These are phyloP conservation scores for Myrica gale DNA, from an alignment of 306 rosid species.

Conservation along the genomic window DNA sequence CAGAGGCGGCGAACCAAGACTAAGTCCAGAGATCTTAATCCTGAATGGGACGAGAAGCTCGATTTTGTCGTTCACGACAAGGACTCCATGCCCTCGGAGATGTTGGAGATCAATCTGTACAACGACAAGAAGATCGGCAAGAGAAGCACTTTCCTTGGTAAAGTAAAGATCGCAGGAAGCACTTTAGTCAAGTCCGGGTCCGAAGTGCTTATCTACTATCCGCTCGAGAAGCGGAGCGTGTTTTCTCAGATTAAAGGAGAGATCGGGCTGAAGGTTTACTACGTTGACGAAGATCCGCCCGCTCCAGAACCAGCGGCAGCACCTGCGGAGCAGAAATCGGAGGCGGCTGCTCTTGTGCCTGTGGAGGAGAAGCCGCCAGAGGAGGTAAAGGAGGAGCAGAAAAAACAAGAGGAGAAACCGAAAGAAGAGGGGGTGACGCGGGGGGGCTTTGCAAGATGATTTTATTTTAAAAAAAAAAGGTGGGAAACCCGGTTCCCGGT, in stretches of 20 bases:
- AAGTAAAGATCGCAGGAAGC: slow-evolving; percentile 64
- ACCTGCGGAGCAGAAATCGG: slow-evolving; percentile 25
- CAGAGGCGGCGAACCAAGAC: slow-evolving; percentile 81
- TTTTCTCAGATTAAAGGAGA: slow-evolving; percentile 91
- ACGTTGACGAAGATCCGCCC: slow-evolving; percentile 60
- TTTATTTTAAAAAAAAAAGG: too few species aligned
- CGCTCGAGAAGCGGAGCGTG: slow-evolving; percentile 84
- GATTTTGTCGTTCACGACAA: slow-evolving; percentile 63
- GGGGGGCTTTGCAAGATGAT: too few species aligned
- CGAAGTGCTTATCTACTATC: slow-evolving; percentile 57
- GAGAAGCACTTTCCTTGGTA: slow-evolving; percentile 74
- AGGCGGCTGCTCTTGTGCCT: slow-evolving; percentile 1
- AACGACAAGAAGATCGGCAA: slow-evolving; percentile 73
- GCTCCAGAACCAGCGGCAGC: slow-evolving; percentile 17
- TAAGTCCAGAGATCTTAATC: slow-evolving; percentile 71
- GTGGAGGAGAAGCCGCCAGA: slow-evolving; percentile 23
- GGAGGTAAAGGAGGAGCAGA: slow-evolving; percentile 33
- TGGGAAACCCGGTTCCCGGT: too few species aligned
- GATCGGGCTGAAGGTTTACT: slow-evolving; percentile 59
- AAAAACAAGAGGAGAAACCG: slow-evolving; percentile 22
- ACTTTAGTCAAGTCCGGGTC: slow-evolving; percentile 45
- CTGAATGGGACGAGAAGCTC: slow-evolving; percentile 82
- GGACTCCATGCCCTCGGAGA: slow-evolving; percentile 52
- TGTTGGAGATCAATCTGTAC: slow-evolving; percentile 67
- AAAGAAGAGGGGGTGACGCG: slow-evolving; percentile 2